phyloP scores from a whole-genome alignment of 148 eudicot genomes.

The Fagopyrum tataricum region DNA sequence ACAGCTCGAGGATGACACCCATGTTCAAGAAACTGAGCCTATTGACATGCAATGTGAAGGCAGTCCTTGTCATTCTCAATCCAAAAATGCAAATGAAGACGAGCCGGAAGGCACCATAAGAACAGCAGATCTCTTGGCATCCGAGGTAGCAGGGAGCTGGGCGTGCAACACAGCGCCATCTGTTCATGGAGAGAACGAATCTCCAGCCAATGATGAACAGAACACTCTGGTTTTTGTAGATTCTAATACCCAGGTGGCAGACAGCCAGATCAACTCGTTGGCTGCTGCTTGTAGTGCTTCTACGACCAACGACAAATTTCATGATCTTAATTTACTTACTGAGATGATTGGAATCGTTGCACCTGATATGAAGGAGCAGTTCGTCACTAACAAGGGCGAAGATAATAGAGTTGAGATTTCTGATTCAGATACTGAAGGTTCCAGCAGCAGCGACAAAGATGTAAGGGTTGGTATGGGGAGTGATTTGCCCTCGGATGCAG shows the following conservation, averaged over 20 bases:
- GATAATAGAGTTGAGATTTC: slow-evolving; percentile 25
- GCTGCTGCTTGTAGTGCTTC: slow-evolving; percentile 19
- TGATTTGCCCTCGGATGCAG: slow-evolving; percentile 43
- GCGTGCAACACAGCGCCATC: slow-evolving; percentile 76
- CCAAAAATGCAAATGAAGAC: slow-evolving; percentile 22
- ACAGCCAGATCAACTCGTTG: slow-evolving; percentile 45
- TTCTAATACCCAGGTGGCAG: slow-evolving; percentile 49
- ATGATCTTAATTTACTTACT: slow-evolving; percentile 52
- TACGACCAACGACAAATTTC: slow-evolving; percentile 19
- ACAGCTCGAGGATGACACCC: slow-evolving; percentile 58
- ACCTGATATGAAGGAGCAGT: slow-evolving; percentile 70
- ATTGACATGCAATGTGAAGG: slow-evolving; percentile 23
- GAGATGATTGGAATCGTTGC: slow-evolving; percentile 83
- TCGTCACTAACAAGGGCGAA: slow-evolving; percentile 24
- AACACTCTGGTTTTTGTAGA: slow-evolving; percentile 22
- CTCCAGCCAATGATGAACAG: slow-evolving; percentile 21
- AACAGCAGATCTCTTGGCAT: slow-evolving; percentile 81
- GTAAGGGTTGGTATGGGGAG: slow-evolving; percentile 18
- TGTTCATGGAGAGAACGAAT: slow-evolving; percentile 67
- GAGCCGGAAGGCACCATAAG: slow-evolving; percentile 34
- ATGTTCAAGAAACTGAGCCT: slow-evolving; percentile 40
- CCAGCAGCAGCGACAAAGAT: slow-evolving; percentile 37
- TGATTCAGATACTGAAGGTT: slow-evolving; percentile 60
- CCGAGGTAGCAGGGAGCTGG: slow-evolving; percentile 92
- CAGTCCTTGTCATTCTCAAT: slow-evolving; percentile 20